Evolutionary conservation across 129 eudicot species (phyloP), one percentile per base, ranked within the genome.

Genomic region (Chrysanthemum lavandulifolium): DNA sequence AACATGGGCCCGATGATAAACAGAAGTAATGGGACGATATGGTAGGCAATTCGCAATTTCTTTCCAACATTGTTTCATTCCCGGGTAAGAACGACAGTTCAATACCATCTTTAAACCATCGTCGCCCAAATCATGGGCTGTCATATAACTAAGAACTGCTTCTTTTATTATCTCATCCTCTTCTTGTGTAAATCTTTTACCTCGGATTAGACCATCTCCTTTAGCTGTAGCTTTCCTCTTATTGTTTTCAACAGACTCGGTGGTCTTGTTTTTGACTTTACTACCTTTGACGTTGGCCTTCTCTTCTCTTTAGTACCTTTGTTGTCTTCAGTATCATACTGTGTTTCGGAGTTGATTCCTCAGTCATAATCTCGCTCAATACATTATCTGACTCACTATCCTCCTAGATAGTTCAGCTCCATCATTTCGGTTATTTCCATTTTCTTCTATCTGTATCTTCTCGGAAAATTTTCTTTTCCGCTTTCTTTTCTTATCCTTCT

Each of bases 181-280:
- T 67, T 67, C 72, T 67, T 40, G 72, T 67, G 72, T 67, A 67
- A 67, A 67, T 67, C 72, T 67, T 49, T 67, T 67, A 49, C 72
- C 72, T 49, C 72, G 59, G 13, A 67, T 18, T 67, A 67, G 27
- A 49, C 47, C 43, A 19, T 50, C 72, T 67, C 40, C 60, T 45
- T 85, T 71, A 50, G 83, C 54, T 21, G 76, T 75, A 25, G 79
- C 40, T 74, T 65, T 76, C 50, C 74, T 68, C 1, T 52, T 65
- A 33, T 18, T 68, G 56, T 76, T 67, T n/a, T 61, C 43, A 4
- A 27, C 66, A 5, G 72, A 54, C 62, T 62, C 49, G 50, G 59
- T 43, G 7, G 23, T 7, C 61, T 66, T 81, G 66, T 61, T 73
- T 72, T 53, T 78, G 40, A 75, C 76, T 64, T 57, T 75, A 2